Conservation (phyloP, 306 rosid genomes). For the Benincasa hispida region DNA sequence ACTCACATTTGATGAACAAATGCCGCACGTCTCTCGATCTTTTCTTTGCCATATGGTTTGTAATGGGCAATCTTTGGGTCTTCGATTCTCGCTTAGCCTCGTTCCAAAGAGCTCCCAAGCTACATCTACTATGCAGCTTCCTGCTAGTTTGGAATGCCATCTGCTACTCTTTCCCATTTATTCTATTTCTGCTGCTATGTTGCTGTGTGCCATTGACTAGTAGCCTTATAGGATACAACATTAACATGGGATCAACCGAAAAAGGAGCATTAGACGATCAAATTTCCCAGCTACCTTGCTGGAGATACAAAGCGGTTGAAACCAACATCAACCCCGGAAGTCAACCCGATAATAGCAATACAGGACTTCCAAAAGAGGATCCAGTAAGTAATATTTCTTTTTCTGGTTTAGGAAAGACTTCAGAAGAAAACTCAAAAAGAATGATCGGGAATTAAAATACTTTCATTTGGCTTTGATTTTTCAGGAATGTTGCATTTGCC, state of each 20-base stretch:
- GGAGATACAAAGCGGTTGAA: constrained; percentile 47
- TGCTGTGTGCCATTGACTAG: constrained; percentile 79
- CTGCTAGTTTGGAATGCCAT: constrained; percentile 88
- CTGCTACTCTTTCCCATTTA: constrained; percentile 90
- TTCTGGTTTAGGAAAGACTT: background rate
- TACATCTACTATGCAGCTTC: constrained; percentile 64
- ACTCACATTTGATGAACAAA: constrained; percentile 54
- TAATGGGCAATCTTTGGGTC: constrained; percentile 95
- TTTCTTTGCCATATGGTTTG: constrained; percentile 96
- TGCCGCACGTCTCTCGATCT: constrained; percentile 77
- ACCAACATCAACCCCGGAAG: constrained; percentile 23
- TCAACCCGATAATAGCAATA: constrained; percentile 11
- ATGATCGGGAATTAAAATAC: background rate
- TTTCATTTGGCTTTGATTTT: background rate
- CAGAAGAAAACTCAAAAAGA: background rate
- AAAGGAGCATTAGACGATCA: constrained; percentile 84
- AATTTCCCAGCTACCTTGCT: constrained; percentile 63
- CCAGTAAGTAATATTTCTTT: constrained; percentile 37
- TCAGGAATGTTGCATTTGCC: constrained; percentile 97
- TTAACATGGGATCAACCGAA: constrained; percentile 61
- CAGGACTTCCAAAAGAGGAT: constrained; percentile 36
- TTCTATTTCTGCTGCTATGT: constrained; percentile 64
- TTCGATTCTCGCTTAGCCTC: constrained; percentile 80
- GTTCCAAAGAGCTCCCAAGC: constrained; percentile 61
- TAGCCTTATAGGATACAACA: constrained; percentile 75